Evolutionary conservation across 805 yeast genomes (phyloP).

Genomic region (Saturnispora gosingensis): DNA sequence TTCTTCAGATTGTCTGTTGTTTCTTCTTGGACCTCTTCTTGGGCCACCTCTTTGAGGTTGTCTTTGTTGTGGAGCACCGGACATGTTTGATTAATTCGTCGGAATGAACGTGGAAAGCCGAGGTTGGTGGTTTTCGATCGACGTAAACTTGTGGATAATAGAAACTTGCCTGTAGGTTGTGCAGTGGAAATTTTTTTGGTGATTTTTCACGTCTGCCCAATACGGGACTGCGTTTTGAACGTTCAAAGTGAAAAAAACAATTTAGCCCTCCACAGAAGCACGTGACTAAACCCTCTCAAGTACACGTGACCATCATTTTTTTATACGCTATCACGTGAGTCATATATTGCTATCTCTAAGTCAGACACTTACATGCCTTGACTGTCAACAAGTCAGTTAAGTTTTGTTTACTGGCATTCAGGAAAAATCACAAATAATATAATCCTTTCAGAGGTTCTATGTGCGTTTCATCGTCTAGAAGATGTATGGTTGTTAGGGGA

Average conservation of each 20-base stretch:
- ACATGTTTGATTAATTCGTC: constrained; percentile 36
- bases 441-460: too few relatives aligned
- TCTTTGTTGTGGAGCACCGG: constrained; percentile 30
- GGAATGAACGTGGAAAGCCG: constrained; percentile 67
- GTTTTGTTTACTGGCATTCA: too few relatives aligned
- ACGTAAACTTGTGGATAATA: constrained; percentile 18
- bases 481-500: too few relatives aligned
- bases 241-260: not conserved
- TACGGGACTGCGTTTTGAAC: not conserved
- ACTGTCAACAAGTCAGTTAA: too few relatives aligned
- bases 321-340: too few relatives aligned
- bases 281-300: not conserved
- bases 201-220: not conserved
- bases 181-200: not conserved
- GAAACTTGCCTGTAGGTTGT: not conserved
- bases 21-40: constrained; percentile 49
- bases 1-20: constrained; percentile 86
- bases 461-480: too few relatives aligned
- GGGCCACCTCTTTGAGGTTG: constrained; percentile 40
- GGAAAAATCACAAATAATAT: too few relatives aligned
- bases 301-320: not conserved
- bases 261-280: not conserved
- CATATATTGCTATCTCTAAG: too few relatives aligned
- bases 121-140: constrained; percentile 63
- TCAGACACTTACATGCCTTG: too few relatives aligned